Base-by-base conservation (phyloP, 2,329 filamentous ascomycete species). In the Pestalotiopsis sp. region DNA sequence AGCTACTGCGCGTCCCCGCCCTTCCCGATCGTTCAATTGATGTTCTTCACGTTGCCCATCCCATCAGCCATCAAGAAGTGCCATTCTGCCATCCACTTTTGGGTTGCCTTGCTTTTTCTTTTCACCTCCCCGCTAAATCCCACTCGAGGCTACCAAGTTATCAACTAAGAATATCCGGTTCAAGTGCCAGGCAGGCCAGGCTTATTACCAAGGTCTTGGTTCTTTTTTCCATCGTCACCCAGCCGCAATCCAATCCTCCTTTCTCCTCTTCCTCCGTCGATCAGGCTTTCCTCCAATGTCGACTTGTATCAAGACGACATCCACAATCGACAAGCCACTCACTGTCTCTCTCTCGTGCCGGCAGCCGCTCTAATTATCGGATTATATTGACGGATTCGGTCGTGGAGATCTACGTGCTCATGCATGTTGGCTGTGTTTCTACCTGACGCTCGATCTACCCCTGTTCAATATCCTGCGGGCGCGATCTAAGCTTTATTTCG, bases 401-500 rank as follows among this genome's bases (percentile, higher is more conserved):
- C 27, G 23, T 36, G 57, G 57, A 36, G 27, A 39, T 31, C 31
- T 41, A 36, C 27, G 38, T 39, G 59, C 23, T 14, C 38, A 12
- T 38, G 39, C 20, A 38, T 38, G 39, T 36, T 41, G 61, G 27
- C 27, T 36, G 13, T 36, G 27, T 27, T 38, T 64, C 61, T 64
- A 64, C 41, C 61, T 64, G 61, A 64, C 36, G 41, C 61, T 49
- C 20, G 9, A 27, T n/a, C 20, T 20, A 36, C 61, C 61, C 61
- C 41, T 64, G 63, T 38, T 25, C 45, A 65, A 56, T 65, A 65
- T 41, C 63, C 27, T 57, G 45, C 63, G 63, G 25, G 36, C 23
- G 25, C 41, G 41, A 65, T 57, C 45, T 65, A 41, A 65, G 63
- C 45, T 65, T 57, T 57, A 56, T 36, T 57, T 65, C 39, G 63